Conservation (phyloP, 495 filamentous ascomycete genomes). For the Neohortaea acidophila region DNA sequence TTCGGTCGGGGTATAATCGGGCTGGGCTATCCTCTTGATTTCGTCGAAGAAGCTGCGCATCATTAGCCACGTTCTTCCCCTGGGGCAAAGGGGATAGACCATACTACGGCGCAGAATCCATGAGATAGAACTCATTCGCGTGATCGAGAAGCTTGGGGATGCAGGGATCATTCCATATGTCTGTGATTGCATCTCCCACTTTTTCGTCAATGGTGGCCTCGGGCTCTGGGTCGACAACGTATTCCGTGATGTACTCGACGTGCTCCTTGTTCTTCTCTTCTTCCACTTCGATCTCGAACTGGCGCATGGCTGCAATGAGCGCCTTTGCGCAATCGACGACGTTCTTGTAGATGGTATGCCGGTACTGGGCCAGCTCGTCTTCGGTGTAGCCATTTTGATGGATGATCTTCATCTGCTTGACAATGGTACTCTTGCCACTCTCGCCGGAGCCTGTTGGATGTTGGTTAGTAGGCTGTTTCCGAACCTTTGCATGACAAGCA, state of each 20-base stretch:
- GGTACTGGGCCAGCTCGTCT: conserved; percentile 83
- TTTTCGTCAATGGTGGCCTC: conserved; percentile 61
- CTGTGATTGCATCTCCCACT: conserved; percentile 67
- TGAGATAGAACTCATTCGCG: conserved; percentile 94
- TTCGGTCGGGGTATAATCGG: conserved; percentile 78
- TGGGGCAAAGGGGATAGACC: conserved; percentile 22
- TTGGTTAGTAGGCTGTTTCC: conserved; percentile 14
- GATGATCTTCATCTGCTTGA: conserved; percentile 99
- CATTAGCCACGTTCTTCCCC: conserved; percentile 16
- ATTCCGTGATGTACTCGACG: conserved; percentile 68
- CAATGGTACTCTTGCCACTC: conserved; percentile 96
- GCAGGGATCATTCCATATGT: conserved; percentile 79
- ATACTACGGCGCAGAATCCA: conserved; percentile 98
- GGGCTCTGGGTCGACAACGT: conserved; percentile 78
- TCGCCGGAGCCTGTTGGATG: conserved; percentile 71
- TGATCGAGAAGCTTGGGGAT: conserved; percentile 77
- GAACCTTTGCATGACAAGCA: neutral
- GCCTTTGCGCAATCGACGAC: conserved; percentile 89
- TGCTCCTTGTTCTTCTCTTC: conserved; percentile 55
- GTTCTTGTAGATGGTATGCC: conserved; percentile 95
- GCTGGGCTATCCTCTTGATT: conserved; percentile 65
- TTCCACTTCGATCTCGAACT: conserved; percentile 67
- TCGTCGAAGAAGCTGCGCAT: conserved; percentile 79
- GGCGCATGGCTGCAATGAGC: conserved; percentile 71
- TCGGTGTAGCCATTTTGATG: conserved; percentile 91